Conservation (phyloP, 495 filamentous ascomycete genomes). For the Hypoxylon fuscum region DNA sequence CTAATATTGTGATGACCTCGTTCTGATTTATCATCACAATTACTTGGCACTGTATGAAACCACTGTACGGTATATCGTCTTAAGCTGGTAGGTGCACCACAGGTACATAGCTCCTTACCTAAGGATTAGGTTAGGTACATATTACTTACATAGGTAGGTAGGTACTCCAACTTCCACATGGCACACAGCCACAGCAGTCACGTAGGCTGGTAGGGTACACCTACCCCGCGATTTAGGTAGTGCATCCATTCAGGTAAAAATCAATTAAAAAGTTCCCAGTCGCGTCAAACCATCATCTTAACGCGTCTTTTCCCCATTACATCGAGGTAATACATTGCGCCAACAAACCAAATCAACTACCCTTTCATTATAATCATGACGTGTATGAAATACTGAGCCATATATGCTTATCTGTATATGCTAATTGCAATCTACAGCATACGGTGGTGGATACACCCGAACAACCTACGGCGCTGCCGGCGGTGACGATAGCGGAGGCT, state of each 20-base stretch:
- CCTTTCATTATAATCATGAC: conserved; percentile 33
- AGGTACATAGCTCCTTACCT: too few species aligned
- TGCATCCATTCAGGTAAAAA: conserved; percentile 10
- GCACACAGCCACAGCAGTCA: conserved; percentile 17
- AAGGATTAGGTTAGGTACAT: too few species aligned
- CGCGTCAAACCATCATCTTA: conserved; percentile 31
- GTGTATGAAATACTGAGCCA: conserved; percentile 20
- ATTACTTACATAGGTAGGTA: too few species aligned
- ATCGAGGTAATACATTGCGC: background rate
- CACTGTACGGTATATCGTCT: background rate
- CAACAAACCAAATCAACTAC: background rate
- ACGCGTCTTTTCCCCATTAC: conserved; percentile 34
- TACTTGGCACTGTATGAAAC: background rate
- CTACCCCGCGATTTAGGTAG: conserved; percentile 42
- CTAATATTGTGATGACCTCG: conserved; percentile 23
- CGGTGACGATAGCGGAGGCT: conserved; percentile 57
- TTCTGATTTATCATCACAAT: background rate
- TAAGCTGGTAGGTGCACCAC: too few species aligned
- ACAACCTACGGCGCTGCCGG: conserved; percentile 51
- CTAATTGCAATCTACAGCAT: conserved; percentile 39
- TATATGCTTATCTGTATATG: background rate
- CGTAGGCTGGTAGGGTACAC: background rate
- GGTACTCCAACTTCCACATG: too few species aligned
- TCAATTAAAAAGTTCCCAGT: conserved; percentile 35
- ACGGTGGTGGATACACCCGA: conserved; percentile 53